Percentiles rank a stretch among this genome's conserved stretches.
phyloP scores from a whole-genome alignment of 139 green algal genomes.

The Limnomonas spitsbergensis region DNA sequence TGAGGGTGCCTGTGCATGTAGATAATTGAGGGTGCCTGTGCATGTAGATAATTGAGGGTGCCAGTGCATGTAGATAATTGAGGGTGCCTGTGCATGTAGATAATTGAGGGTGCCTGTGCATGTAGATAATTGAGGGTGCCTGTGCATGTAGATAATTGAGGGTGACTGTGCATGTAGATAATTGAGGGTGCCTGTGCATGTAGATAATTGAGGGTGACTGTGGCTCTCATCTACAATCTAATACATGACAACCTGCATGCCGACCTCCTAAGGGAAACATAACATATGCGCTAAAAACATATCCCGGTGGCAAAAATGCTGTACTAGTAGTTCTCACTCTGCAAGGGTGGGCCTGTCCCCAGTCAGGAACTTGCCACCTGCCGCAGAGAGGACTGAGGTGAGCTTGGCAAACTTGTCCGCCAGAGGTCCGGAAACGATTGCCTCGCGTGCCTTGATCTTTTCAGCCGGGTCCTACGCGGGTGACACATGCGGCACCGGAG shows the following conservation, averaged over 20 bases:
- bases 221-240: no score
- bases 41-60: no score
- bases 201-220: no score
- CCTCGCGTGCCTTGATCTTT: constrained; percentile 13
- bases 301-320: neutral
- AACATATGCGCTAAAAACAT: neutral
- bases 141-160: no score
- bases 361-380: constrained; percentile 9
- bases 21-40: no score
- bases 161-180: no score
- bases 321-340: neutral
- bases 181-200: no score
- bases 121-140: no score
- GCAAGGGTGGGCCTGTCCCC: constrained; percentile 5
- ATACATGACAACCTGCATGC: neutral
- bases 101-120: no score
- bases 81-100: no score
- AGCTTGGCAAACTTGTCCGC: constrained; percentile 15
- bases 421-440: neutral
- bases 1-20: no score
- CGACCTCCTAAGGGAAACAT: neutral
- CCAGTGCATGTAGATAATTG: no score
- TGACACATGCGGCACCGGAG: neutral
- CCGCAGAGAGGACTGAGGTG: neutral
- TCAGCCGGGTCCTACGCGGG: neutral